A percentile compares a stretch with the other conserved stretches of the same genome.
These are phyloP conservation scores for Pestalotiopsis sp. DNA, from an alignment of 2,329 filamentous ascomycete species.

Conservation along the genomic window DNA sequence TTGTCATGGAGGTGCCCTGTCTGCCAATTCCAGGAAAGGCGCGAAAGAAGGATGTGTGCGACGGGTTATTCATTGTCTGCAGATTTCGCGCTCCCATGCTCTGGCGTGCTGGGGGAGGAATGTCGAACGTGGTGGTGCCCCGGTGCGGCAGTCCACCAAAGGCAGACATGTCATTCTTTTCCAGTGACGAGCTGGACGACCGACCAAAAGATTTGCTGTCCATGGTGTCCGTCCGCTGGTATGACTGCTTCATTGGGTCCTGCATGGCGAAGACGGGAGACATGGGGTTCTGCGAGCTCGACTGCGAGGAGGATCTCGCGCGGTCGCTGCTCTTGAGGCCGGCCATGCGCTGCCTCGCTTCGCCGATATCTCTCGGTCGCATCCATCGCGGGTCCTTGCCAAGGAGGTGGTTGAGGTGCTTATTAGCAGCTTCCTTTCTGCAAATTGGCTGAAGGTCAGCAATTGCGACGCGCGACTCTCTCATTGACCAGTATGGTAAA, in stretches of 20 bases:
- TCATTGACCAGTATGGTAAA: background rate
- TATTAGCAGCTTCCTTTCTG: slow-evolving; percentile 60
- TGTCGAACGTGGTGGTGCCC: background rate
- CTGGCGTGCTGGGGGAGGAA: background rate
- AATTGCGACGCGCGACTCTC: background rate
- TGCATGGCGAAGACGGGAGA: background rate
- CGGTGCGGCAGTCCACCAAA: background rate
- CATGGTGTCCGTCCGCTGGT: slow-evolving; percentile 17
- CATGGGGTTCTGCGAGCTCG: background rate
- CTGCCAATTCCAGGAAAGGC: slow-evolving; percentile 26
- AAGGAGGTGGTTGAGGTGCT: slow-evolving; percentile 57
- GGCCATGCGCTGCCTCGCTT: slow-evolving; percentile 52
- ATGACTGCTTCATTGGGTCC: slow-evolving; percentile 20
- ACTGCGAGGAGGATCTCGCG: slow-evolving; percentile 23
- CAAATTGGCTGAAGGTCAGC: slow-evolving; percentile 17
- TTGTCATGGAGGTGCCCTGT: slow-evolving; percentile 37
- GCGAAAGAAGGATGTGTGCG: slow-evolving; percentile 3
- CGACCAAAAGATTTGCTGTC: slow-evolving; percentile 24
- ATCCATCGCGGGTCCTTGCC: slow-evolving; percentile 62
- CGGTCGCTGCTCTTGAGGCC: slow-evolving; percentile 38
- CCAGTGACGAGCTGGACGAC: slow-evolving; percentile 24
- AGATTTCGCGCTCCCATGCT: slow-evolving; percentile 12
- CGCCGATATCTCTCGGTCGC: slow-evolving; percentile 50
- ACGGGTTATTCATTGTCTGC: slow-evolving; percentile 13
- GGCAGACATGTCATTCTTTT: slow-evolving; percentile 13